Evolutionary conservation across 208 protist genomes (phyloP), one percentile per base, ranked within the genome.

Genomic region (Leishmania turanica): DNA sequence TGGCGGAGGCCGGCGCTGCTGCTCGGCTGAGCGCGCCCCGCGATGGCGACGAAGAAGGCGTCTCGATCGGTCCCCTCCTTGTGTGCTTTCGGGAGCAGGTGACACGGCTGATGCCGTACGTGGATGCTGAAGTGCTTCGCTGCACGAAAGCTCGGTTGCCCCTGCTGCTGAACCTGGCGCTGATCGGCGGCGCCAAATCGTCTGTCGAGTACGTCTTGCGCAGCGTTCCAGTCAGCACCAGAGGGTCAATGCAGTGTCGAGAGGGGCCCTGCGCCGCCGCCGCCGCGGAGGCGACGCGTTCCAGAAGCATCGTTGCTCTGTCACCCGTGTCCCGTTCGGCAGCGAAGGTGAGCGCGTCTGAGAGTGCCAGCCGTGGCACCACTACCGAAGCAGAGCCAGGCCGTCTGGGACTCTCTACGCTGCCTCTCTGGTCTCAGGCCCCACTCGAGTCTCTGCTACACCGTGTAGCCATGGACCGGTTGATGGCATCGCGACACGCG

Each of bases 361-460:
- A 73, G 51, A 8, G 42, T 31, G 69, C 49, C n/a, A 76, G 51
- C 34, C 51, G 24, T n/a, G 51, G 5, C 13, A 47, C 31, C 53
- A 37, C n/a, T 17, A 24, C 15, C 31, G 51, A 5, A 24, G 7
- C 72, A 62, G 51, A 31, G 13, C 31, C 53, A 11, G 72, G 19
- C 5, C n/a, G n/a, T 58, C 53, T 45, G 51, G 34, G 31, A n/a
- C 53, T 58, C 13, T 76, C 49, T 19, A 65, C 54, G 40, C 75
- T 17, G 42, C 58, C 53, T 4, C 24, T 66, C 42, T 87, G 83
- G 83, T 68, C 75, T 73, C 77, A 80, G 21, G 62, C 80, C 19
- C 79, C 83, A 11, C 60, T 83, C 31, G 58, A 71, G 42, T 71
- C 66, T 40, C 54, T 92, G 19, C 75, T 95, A 13, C 80, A 88